Base-by-base conservation (phyloP, 2,329 filamentous ascomycete species). In the Aspergillus unguis region DNA sequence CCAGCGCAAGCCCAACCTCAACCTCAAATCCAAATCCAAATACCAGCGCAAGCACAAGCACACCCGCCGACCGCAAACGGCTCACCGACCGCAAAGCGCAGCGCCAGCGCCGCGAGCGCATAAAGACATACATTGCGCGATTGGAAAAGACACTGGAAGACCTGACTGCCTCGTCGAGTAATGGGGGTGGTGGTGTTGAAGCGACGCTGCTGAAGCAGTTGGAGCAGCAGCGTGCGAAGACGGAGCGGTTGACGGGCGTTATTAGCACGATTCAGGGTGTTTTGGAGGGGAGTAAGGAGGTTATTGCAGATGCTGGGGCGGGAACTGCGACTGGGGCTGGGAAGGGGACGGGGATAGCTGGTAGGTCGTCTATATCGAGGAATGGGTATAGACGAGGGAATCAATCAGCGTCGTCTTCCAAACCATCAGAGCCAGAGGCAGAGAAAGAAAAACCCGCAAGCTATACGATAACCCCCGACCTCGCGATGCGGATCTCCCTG, bases 51-150 rank as follows among this genome's bases (percentile, higher is more conserved):
- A 41, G 26, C 38, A 23, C 5, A 5, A 9, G 9, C 27, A 44
- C n/a, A 8, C 40, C 48, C 10, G 49, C 36, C 17, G 53, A 56
- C 17, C 50, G 53, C 8, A 56, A 56, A 48, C 53, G 53, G 7
- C 47, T 53, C 6, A 56, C 53, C 25, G 53, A 56, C 38, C 53
- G 53, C 42, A 48, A 48, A 45, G 53, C 53, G 31, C 53, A 56
- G 38, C 42, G 53, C 17, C 51, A 56, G 25, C 50, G 50, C 33
- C 53, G 53, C 27, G 53, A 56, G 33, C 53, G 53, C 35, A 50
- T 56, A 35, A 56, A 56, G 38, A 35, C 50, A 5, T 48, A 56
- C 32, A 56, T 53, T 48, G 37, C 50, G 5, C 53, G 43, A 5
- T 42, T 56, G 10, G 53, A 56, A 45, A 53, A 36, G 29, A 52